Evolutionary conservation across 306 rosid genomes (phyloP).

Genomic region (Myrica gale): DNA sequence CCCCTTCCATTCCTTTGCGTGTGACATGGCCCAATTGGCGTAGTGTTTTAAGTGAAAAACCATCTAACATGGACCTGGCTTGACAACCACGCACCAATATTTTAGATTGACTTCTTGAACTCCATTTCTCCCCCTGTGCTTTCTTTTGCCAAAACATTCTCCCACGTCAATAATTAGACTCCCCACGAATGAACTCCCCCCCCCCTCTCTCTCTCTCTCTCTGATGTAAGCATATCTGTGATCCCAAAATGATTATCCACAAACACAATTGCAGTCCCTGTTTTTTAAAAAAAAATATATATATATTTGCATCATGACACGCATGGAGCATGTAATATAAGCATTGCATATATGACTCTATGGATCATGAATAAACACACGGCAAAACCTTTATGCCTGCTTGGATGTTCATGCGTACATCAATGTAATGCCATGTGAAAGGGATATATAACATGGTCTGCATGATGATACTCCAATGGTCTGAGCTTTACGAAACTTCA

Average conservation of each 20-base stretch:
- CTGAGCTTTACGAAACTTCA: conserved; percentile 34
- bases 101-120: conserved; percentile 47
- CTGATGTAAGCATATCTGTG: conserved; percentile 62
- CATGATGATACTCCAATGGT: conserved; percentile 35
- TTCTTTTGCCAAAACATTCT: conserved; percentile 52
- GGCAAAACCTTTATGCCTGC: no score
- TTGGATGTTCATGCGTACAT: not conserved
- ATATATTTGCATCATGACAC: conserved; percentile 29
- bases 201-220: conserved; percentile 19
- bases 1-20: conserved; percentile 26
- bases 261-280: conserved; percentile 44
- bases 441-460: conserved; percentile 25
- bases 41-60: conserved; percentile 15
- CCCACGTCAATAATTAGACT: conserved; percentile 47
- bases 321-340: conserved; percentile 15
- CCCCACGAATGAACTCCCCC: conserved; percentile 45
- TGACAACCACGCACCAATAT: conserved; percentile 36
- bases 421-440: conserved; percentile 32
- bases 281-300: conserved; percentile 10
- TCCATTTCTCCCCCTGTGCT: conserved; percentile 34
- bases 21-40: conserved; percentile 12
- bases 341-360: conserved; percentile 3
- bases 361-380: not conserved
- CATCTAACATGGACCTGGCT: conserved; percentile 29
- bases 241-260: conserved; percentile 65